Evolutionary conservation across 1,139 yeast genomes (phyloP), one percentile per base, ranked within the genome.

Genomic region (Yamadazyma buinensis): DNA sequence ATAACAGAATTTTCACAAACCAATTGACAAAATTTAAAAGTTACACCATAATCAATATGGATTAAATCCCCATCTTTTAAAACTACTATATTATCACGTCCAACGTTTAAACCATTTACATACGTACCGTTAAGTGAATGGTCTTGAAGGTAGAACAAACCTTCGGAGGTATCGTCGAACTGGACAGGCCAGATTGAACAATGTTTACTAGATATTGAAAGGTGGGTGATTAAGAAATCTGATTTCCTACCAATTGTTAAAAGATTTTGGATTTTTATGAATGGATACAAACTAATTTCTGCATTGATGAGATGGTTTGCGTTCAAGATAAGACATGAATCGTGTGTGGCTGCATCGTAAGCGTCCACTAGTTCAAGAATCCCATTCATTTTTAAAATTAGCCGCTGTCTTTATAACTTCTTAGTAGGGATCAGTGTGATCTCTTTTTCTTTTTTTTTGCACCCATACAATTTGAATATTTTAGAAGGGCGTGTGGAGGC

Each of bases 61-160:
- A 80, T 54, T 5, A 42, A 36, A 44, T 79, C 84, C 2, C 61
- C 63, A 35, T 77, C 61, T 9, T 59, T 52, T 23, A 80, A 52
- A 7, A 78, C 38, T 6, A 53, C 59, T 0, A 65, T 58, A 9
- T 54, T 44, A 26, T 59, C 56, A 30, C 54, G 54, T 7, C 59
- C 57, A 23, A 75, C 35, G 20, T 51, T 47, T 3, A 28, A 25
- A 0, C 62, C 67, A 47, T 79, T 77, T 5, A 76, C 48, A 30
- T 48, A 59, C 0, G 76, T 67, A 1, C 84, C 84, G 54, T 80
- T 80, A 28, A 69, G 50, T 3, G 85, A 77, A 1, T 54, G 39
- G 44, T 79, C 84, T 40, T 66, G 67, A 14, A 80, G 44, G 45
- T 79, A 80, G n/a, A 69, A 64, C 41, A 75, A 46, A 0, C 80